Percentiles rank a stretch among this genome's conserved stretches.
phyloP scores from a whole-genome alignment of 345 rosid species.

The Salix viminalis region DNA sequence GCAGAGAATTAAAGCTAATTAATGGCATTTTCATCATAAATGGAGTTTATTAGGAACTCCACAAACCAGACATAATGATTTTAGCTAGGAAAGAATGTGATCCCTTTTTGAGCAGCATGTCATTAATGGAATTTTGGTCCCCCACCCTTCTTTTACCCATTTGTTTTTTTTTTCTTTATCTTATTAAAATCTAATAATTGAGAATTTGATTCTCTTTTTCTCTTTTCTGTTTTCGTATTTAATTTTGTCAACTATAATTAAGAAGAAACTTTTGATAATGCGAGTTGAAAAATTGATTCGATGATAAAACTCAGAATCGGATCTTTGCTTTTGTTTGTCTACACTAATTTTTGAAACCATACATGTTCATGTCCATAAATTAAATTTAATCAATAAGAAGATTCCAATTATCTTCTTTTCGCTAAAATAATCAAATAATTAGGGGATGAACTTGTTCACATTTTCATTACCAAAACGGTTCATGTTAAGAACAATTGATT shows the following conservation, averaged over 20 bases:
- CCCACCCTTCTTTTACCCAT: slow-evolving; percentile 6
- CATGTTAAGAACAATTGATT: too few species aligned
- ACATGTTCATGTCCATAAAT: neutral
- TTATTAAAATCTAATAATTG: neutral
- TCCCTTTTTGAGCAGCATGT: slow-evolving; percentile 32
- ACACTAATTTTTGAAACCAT: slow-evolving; percentile 2
- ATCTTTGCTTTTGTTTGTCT: neutral
- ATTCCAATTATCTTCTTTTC: neutral
- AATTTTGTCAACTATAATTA: neutral
- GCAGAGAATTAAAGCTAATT: slow-evolving; percentile 7
- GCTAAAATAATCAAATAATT: neutral
- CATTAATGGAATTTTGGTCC: slow-evolving; percentile 37
- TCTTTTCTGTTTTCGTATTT: neutral
- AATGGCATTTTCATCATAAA: slow-evolving; percentile 8
- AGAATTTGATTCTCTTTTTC: slow-evolving; percentile 24
- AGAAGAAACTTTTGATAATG: slow-evolving; percentile 1
- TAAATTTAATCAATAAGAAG: neutral
- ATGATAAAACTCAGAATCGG: slow-evolving; percentile 4
- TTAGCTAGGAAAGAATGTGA: slow-evolving; percentile 24
- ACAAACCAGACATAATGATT: slow-evolving; percentile 38
- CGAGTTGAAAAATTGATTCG: slow-evolving; percentile 3
- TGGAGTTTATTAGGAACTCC: slow-evolving; percentile 29
- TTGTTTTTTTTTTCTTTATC: neutral
- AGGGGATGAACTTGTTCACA: too few species aligned
- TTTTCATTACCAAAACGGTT: too few species aligned